Evolutionary conservation across 306 rosid species (phyloP).

Genomic region (Leucaena leucocephala): DNA sequence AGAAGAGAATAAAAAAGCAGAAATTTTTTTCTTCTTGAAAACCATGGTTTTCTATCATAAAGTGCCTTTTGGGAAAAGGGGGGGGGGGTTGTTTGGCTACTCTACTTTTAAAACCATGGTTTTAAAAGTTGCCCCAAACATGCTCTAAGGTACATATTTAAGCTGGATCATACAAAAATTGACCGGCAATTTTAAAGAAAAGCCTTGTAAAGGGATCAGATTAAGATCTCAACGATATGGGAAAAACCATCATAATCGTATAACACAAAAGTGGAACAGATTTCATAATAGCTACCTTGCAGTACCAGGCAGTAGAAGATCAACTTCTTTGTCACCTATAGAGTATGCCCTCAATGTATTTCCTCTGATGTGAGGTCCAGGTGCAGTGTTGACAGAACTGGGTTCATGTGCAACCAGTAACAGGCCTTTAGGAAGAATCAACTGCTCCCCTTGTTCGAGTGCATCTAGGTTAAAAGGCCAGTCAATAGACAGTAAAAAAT

Average conservation of each 20-base stretch:
- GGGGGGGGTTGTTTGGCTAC: no score
- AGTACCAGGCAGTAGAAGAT: constrained; percentile 89
- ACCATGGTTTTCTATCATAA: no score
- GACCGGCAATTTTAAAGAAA: not conserved
- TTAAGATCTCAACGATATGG: constrained; percentile 9
- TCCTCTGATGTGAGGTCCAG: constrained; percentile 98
- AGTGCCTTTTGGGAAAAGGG: no score
- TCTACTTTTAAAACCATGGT: no score
- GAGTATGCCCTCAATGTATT: constrained; percentile 77
- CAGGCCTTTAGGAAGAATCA: constrained; percentile 68
- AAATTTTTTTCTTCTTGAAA: no score
- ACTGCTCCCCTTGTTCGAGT: constrained; percentile 51
- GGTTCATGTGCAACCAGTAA: constrained; percentile 88
- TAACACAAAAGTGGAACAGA: not conserved
- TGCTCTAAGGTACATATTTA: not conserved
- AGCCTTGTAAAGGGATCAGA: constrained; percentile 5
- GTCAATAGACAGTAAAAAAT: constrained; percentile 5
- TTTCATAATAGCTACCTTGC: constrained; percentile 65
- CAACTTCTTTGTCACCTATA: constrained; percentile 87
- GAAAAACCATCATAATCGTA: constrained; percentile 6
- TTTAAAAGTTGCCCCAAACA: no score
- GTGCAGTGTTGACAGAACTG: constrained; percentile 61
- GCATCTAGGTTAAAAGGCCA: constrained; percentile 39
- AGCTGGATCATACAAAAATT: not conserved
- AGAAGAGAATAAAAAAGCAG: no score